Evolutionary conservation across 352 stramenopile species (phyloP), one percentile per base, ranked within the genome.

Genomic region (Globisporangium emineosum): DNA sequence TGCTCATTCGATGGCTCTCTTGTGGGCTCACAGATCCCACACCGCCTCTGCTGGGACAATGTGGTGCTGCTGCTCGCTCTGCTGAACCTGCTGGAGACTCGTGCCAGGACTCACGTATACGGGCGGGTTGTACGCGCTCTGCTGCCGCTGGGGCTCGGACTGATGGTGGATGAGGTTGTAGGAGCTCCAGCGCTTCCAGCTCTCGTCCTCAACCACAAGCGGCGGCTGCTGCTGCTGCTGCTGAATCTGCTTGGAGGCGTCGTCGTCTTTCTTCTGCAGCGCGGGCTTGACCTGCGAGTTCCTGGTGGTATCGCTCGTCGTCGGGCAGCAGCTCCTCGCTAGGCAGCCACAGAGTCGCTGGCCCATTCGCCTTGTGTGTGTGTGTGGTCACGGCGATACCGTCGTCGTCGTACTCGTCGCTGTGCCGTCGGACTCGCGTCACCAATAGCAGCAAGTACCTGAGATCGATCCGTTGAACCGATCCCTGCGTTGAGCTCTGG

Each of bases 151-250:
- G 7, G 55, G 61, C 29, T 60, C 66, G 15, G 70, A 63, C 8
- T 72, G 66, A 64, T 86, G 52, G 66, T 93, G 79, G 56, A 90
- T 79, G 60, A 90, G 74, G 62, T 89, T 81, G 76, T 83, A 90
- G 15, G 81, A 90, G 62, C 81, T 90, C 74, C 76, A 90, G 53
- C 81, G 77, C 68, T 90, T 90, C 81, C 81, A 93, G 64, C 83
- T 92, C 60, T 93, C 81, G 67, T 93, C 83, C 79, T 93, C 79
- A 32, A 67, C 62, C 43, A 90, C 81, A 23, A 89, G 80, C n/a
- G 79, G 79, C 52, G n/a, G n/a, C n/a, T 88, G 77, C 64, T 81
- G 63, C 30, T 50, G 47, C 10, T 52, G 51, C 3, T 27, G 6
- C 15, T 35, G 33, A 9, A 13, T 29, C 27, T 45, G 57, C 23